Percentiles rank a stretch among this genome's conserved stretches.
Conservation (phyloP, 2,329 filamentous ascomycete genomes). For the Lecanicillium sp. region DNA sequence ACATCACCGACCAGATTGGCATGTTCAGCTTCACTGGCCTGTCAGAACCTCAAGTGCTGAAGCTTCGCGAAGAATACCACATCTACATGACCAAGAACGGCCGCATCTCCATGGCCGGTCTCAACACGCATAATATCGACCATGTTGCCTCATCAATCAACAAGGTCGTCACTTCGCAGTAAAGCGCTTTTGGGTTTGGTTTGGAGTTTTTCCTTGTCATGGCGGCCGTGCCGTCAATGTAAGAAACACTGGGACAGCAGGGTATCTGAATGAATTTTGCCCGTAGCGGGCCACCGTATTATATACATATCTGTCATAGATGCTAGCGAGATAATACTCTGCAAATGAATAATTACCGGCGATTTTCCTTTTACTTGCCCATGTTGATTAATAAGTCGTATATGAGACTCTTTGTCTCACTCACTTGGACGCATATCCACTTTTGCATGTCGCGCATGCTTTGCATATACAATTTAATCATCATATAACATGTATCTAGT, state of each 20-base stretch:
- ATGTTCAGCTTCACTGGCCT: slow-evolving; percentile 97
- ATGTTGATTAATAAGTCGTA: too few relatives aligned
- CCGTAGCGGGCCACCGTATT: background rate
- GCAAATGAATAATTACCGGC: slow-evolving; percentile 8
- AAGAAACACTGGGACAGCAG: slow-evolving; percentile 11
- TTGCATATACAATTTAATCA: background rate
- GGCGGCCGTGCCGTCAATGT: slow-evolving; percentile 1
- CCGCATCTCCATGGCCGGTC: slow-evolving; percentile 95
- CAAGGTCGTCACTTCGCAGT: slow-evolving; percentile 56
- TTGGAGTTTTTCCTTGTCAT: slow-evolving; percentile 2
- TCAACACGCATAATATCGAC: slow-evolving; percentile 87
- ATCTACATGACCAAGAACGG: slow-evolving; percentile 97
- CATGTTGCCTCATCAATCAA: slow-evolving; percentile 90
- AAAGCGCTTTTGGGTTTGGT: slow-evolving; percentile 4
- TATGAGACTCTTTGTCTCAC: too few relatives aligned
- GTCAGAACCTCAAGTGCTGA: slow-evolving; percentile 64
- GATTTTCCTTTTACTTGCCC: too few relatives aligned
- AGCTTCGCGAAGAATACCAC: slow-evolving; percentile 64
- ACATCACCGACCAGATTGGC: slow-evolving; percentile 97
- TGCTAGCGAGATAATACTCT: slow-evolving; percentile 9
- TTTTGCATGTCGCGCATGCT: background rate
- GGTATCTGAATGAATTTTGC: background rate
- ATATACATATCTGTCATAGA: slow-evolving; percentile 8
- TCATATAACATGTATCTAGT: too few relatives aligned
- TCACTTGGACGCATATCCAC: too few relatives aligned